Evolutionary conservation across 1,284 basidiomycete species (phyloP), one percentile per base, ranked within the genome.

Genomic region (Blastosporella zonata): DNA sequence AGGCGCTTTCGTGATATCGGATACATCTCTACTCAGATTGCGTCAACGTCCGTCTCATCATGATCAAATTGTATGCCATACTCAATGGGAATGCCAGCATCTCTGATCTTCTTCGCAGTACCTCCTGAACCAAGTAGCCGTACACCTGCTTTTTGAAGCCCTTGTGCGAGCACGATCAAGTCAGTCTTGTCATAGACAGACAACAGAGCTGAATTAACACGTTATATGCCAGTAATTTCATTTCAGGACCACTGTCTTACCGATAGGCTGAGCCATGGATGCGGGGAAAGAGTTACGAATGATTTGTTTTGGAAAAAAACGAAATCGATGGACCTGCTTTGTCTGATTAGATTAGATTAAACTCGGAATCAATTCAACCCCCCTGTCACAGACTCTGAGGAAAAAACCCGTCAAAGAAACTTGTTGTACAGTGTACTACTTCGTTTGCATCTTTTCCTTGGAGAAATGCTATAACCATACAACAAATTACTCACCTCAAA

Each of bases 111-210:
- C 73, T 96, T 97, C 47, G 97, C 96, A 17, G 97, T 99, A 50
- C 97, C 96, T 55, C 97, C 97, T 37, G 93, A 96, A 51, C 95
- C 97, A 21, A 99, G 75, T 13, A 99, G 81, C 52, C 86, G 84
- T 64, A 99, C 87, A 31, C 95, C 95, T 46, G 85, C 81, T 46
- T 78, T 76, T 56, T 83, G 78, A 50, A 99, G 84, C 23, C 85
- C 89, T 62, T 84, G 81, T 33, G 97, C 97, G 47, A 99, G 81
- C 52, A 95, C 88, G 53, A 99, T 68, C 38, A 99, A 82, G 63
- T 86, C 84, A 36, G 89, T 82, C 75, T 99, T 99, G 78, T 99
- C 95, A 68, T 97, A 99, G 50, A 99, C 97, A 35, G 95, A 97
- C 49, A 99, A 76, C 50, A 99, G 75, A 22, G 96, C 96, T 90